Percentiles rank a stretch among this genome's conserved stretches.
These are phyloP conservation scores for Colletotrichum higginsianum DNA, from an alignment of 2,329 filamentous ascomycete genomes.

Conservation along the genomic window DNA sequence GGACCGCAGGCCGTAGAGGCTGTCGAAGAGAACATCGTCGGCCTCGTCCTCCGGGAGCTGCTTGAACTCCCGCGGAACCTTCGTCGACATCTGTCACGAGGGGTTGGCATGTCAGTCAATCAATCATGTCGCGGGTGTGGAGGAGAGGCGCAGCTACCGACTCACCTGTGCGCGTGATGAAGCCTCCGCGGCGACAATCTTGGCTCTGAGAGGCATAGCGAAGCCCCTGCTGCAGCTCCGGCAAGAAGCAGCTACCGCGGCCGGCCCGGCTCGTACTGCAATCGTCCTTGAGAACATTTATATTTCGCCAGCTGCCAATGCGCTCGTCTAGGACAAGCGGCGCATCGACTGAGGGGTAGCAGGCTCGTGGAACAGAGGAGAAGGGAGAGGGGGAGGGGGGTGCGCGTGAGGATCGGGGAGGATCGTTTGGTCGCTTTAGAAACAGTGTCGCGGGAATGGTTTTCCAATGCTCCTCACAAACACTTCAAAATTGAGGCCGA, in stretches of 20 bases:
- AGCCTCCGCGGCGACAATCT: constrained; percentile 67
- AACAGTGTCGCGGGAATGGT: constrained; percentile 49
- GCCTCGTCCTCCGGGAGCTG: constrained; percentile 79
- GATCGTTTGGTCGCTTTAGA: constrained; percentile 9
- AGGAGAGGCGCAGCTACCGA: neutral
- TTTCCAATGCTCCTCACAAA: constrained; percentile 49
- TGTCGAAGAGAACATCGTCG: constrained; percentile 94
- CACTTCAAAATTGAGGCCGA: constrained; percentile 49
- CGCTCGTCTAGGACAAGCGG: constrained; percentile 48
- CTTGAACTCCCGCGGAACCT: constrained; percentile 55
- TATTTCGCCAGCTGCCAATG: constrained; percentile 52
- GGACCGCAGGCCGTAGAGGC: constrained; percentile 88
- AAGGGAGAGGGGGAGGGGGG: constrained; percentile 21
- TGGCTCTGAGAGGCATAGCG: constrained; percentile 86
- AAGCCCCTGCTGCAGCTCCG: constrained; percentile 59
- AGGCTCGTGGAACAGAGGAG: constrained; percentile 33
- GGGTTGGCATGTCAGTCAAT: neutral
- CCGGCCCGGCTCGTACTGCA: constrained; percentile 67
- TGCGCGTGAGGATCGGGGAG: constrained; percentile 2
- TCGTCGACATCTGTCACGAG: constrained; percentile 55
- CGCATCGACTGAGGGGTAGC: constrained; percentile 52
- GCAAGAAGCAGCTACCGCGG: constrained; percentile 61
- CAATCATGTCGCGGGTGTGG: neutral
- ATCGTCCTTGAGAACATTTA: constrained; percentile 73
- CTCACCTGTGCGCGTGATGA: constrained; percentile 42